Evolutionary conservation across 163 green algal species (phyloP), one percentile per base, ranked within the genome.

Genomic region (Smithsoniella earleae): DNA sequence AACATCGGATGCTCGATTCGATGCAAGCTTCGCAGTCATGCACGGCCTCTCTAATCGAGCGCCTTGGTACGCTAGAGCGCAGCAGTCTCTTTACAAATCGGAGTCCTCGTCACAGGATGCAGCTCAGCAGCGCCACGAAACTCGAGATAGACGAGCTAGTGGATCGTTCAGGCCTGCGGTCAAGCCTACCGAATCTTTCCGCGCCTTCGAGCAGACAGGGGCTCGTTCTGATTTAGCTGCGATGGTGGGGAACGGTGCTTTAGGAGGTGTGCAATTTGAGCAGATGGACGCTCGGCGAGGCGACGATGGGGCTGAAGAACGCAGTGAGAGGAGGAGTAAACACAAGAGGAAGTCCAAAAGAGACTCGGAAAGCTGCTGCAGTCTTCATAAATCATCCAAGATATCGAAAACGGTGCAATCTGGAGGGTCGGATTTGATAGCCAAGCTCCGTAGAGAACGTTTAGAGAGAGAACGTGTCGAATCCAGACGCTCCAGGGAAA

Each of bases 1-100:
- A 77, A 94, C 88, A 4, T 81, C 69, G 5, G 87, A 94, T 65
- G 81, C 86, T 0, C 82, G 79, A 36, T 94, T 94, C 62, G 88
- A 94, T 58, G 85, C 88, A 74, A 78, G 80, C 13, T 94, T 94
- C 75, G 77, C 84, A 25, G 66, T 94, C 33, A 82, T 62, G 0
- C 75, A 90, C 45, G 76, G 80, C 8, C 75, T 91, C 16, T 46
- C 52, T 25, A 75, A 79, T n/a, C 52, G 83, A 13, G 73, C 77
- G 66, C 77, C 82, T 3, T 77, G 76, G 76, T 77, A 77, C 44
- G 66, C 76, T 22, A 36, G 27, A 13, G 30, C 40, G 10, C 40
- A 49, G 40, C 40, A 49, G 40, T 49, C 40, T 49, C 13, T 49
- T 10, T 49, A 49, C 13, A 13, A 10, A 22, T 22, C 40, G 10